Conservation (phyloP, 768 basidiomycete genomes). For the Lepiota venenata region DNA sequence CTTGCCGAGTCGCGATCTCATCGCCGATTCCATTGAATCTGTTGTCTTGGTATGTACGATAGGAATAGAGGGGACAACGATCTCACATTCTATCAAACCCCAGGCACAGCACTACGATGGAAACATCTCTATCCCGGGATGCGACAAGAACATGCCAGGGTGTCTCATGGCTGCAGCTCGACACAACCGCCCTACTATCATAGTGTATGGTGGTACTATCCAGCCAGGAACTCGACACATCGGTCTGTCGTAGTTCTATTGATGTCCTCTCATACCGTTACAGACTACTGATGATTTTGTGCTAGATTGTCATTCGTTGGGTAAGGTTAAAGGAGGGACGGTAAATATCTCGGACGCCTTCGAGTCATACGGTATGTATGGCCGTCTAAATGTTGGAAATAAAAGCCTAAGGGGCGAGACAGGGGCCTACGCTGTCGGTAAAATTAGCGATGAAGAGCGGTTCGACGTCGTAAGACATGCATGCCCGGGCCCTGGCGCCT, state of each 20-base stretch:
- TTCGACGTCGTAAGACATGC: conserved; percentile 84
- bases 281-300: conserved; percentile 1
- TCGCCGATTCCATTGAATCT: conserved; percentile 87
- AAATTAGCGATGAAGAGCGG: conserved; percentile 76
- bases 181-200: conserved; percentile 85
- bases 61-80: conserved; percentile 40
- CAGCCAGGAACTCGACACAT: conserved; percentile 70
- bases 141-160: conserved; percentile 93
- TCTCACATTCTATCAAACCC: not conserved
- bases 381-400: not conserved
- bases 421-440: conserved; percentile 77
- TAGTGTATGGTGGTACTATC: conserved; percentile 87
- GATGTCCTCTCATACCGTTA: conserved; percentile 9
- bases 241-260: conserved; percentile 35
- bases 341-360: conserved; percentile 85
- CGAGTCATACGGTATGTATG: conserved; percentile 67
- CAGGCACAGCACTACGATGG: conserved; percentile 89
- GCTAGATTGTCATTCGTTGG: conserved; percentile 76
- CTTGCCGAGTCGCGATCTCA: conserved; percentile 83
- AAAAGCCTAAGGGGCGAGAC: not conserved
- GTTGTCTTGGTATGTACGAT: conserved; percentile 34
- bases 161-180: conserved; percentile 83
- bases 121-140: conserved; percentile 84
- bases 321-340: conserved; percentile 71
- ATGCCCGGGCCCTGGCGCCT: conserved; percentile 82